Evolutionary conservation across 2,329 filamentous ascomycete species (phyloP).

Genomic region (Exophiala mesophila): DNA sequence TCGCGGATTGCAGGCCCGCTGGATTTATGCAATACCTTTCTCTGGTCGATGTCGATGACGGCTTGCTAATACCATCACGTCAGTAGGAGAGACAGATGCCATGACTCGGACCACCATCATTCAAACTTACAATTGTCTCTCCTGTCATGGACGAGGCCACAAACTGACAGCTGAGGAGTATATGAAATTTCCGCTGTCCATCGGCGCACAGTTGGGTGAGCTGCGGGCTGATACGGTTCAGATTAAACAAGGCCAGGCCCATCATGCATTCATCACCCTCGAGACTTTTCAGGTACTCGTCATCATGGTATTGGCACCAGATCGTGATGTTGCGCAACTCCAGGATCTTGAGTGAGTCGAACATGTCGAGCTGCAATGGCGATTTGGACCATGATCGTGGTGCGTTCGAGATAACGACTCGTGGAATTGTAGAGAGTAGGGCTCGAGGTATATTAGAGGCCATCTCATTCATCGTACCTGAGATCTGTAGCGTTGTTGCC

Average conservation of each 20-base stretch:
- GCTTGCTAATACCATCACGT: conserved; percentile 10
- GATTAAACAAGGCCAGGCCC: conserved; percentile 18
- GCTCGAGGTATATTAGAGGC: conserved; percentile 4
- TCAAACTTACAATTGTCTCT: conserved; percentile 16
- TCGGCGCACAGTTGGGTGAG: conserved; percentile 4
- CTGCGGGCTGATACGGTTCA: conserved; percentile 6
- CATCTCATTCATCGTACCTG: conserved; percentile 2
- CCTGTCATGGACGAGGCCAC: conserved; percentile 10
- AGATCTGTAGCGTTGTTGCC: conserved; percentile 14
- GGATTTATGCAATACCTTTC: conserved; percentile 8
- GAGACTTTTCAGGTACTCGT: conserved; percentile 9
- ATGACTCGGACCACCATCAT: no score
- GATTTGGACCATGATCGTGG: neutral
- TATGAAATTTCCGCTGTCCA: conserved; percentile 5
- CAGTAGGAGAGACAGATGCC: no score
- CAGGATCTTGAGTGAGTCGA: conserved; percentile 7
- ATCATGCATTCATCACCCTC: conserved; percentile 18
- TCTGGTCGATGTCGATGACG: conserved; percentile 12
- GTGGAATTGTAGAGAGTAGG: conserved; percentile 8
- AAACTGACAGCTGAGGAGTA: conserved; percentile 18
- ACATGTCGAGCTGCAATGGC: conserved; percentile 3
- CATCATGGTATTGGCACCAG: conserved; percentile 20
- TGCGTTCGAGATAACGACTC: conserved; percentile 1
- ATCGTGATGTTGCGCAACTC: conserved; percentile 15
- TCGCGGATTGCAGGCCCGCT: conserved; percentile 11